Base-by-base conservation (phyloP, 2,329 filamentous ascomycete species). In the Colletotrichum neosansevieriae region DNA sequence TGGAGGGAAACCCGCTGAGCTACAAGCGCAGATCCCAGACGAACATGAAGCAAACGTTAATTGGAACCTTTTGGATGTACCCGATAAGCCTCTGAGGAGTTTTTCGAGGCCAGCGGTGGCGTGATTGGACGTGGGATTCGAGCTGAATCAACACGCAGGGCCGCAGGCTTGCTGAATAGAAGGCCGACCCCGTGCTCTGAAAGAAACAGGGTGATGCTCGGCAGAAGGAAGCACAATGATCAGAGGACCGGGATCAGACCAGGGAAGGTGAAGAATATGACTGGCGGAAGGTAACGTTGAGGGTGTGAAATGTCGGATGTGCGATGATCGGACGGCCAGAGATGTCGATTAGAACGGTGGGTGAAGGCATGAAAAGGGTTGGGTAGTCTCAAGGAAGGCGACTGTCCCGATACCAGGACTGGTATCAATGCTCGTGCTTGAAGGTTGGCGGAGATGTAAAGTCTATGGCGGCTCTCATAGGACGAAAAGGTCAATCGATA, bases 21-120 rank as follows among this genome's bases (percentile, higher is more conserved):
- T 61, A 58, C 63, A 32, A 63, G 56, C 47, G 38, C 60, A 42
- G 59, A 71, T 71, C 70, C 63, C 63, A 70, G 67, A 72, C 70
- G 50, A 65, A 72, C 67, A 68, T 71, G 71, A 72, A 72, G 71
- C 71, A 72, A 68, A 65, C 49, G 64, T 54, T 69, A 58, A 29
- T 34, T 56, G 4, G 24, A 36, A 53, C 38, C 57, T 32, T 58
- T 29, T 66, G 61, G 44, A 50, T 66, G 53, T 66, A 66, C 19
- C 62, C 17, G 42, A 59, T 54, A 49, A 56, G 47, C 47, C 47
- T 56, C 47, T 49, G 38, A n/a, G 47, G 40, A 49, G 42, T 13
- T 54, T 56, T 21, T 51, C 17, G 36, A 56, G 54, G 54, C 36
- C 10, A 32, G 44, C 40, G 13, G 61, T 59, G 56, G 56, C 61